These are phyloP conservation scores for Arthrobotrys entomopaga DNA, from an alignment of 2,329 filamentous ascomycete species.

Conservation along the genomic window DNA sequence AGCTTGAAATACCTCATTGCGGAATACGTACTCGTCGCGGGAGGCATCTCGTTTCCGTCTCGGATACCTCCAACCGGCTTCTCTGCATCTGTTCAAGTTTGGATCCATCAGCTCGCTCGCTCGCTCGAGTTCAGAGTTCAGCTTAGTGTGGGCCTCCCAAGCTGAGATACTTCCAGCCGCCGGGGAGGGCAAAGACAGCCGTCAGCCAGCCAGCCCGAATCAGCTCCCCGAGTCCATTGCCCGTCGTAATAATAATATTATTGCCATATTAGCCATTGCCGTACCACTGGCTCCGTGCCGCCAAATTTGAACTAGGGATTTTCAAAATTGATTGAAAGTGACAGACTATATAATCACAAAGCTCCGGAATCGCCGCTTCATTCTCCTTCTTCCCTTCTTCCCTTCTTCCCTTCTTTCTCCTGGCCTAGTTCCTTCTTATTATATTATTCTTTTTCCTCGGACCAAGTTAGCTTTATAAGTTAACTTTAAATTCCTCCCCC, in stretches of 20 bases:
- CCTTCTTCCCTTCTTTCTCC: conserved; percentile 2
- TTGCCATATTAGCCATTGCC: too few relatives aligned
- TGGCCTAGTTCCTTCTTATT: not conserved
- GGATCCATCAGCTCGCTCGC: conserved; percentile 9
- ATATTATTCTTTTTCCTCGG: not conserved
- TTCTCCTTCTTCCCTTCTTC: conserved; percentile 4
- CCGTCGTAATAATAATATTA: too few relatives aligned
- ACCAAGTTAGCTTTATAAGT: too few relatives aligned
- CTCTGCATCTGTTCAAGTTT: too few relatives aligned
- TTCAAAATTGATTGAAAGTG: too few relatives aligned
- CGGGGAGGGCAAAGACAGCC: too few relatives aligned
- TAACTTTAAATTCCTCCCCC: not conserved
- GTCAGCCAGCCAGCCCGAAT: too few relatives aligned
- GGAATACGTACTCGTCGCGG: conserved; percentile 31
- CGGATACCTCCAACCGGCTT: conserved; percentile 46
- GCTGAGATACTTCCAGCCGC: not conserved
- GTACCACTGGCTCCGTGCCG: too few relatives aligned
- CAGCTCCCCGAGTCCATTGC: too few relatives aligned
- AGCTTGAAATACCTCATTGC: conserved; percentile 43
- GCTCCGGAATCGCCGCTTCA: too few relatives aligned
- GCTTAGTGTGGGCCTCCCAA: conserved; percentile 13
- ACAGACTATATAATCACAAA: too few relatives aligned
- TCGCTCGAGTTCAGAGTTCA: conserved; percentile 23
- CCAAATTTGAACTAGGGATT: too few relatives aligned
- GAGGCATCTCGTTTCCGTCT: conserved; percentile 43